phyloP scores from a whole-genome alignment of 2,329 filamentous ascomycete species.

The Aspergillus sp. region DNA sequence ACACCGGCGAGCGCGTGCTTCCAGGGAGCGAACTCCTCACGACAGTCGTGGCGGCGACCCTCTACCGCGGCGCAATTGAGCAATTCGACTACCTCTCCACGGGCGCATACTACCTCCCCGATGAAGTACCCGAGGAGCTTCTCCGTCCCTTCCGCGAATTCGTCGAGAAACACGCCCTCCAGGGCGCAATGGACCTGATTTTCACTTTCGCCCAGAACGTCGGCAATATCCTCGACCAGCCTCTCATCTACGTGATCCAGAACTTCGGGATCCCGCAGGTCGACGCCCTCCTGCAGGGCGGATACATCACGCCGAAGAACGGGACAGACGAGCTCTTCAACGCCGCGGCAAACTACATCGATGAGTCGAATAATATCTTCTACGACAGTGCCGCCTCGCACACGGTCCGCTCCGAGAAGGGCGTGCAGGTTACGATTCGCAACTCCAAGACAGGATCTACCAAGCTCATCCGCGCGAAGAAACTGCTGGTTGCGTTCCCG shows the following conservation, averaged over 20 bases:
- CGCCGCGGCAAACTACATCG: slow-evolving; percentile 18
- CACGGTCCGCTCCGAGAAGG: slow-evolving; percentile 16
- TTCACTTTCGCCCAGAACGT: slow-evolving; percentile 14
- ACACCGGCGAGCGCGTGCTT: slow-evolving; percentile 13
- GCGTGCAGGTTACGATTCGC: slow-evolving; percentile 27
- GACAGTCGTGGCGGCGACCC: background rate
- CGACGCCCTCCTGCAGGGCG: slow-evolving; percentile 20
- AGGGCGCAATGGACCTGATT: slow-evolving; percentile 2
- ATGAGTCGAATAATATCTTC: slow-evolving; percentile 27
- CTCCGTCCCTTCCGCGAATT: slow-evolving; percentile 20
- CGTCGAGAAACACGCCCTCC: slow-evolving; percentile 12
- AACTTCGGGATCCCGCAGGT: slow-evolving; percentile 12
- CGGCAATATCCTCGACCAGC: slow-evolving; percentile 12
- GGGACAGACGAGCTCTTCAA: slow-evolving; percentile 19
- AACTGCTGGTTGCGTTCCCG: slow-evolving; percentile 38
- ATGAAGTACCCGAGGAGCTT: slow-evolving; percentile 22
- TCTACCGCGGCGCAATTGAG: slow-evolving; percentile 13
- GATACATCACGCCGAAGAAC: slow-evolving; percentile 20
- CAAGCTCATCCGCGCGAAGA: slow-evolving; percentile 35
- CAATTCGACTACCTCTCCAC: slow-evolving; percentile 11
- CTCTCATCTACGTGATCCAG: slow-evolving; percentile 11
- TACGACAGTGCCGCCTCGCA: slow-evolving; percentile 23
- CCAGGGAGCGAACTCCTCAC: slow-evolving; percentile 8
- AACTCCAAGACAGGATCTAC: slow-evolving; percentile 21
- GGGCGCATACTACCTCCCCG: slow-evolving; percentile 39